These are phyloP conservation scores for Mollisia scopiformis DNA, from an alignment of 2,329 filamentous ascomycete species.

Conservation along the genomic window DNA sequence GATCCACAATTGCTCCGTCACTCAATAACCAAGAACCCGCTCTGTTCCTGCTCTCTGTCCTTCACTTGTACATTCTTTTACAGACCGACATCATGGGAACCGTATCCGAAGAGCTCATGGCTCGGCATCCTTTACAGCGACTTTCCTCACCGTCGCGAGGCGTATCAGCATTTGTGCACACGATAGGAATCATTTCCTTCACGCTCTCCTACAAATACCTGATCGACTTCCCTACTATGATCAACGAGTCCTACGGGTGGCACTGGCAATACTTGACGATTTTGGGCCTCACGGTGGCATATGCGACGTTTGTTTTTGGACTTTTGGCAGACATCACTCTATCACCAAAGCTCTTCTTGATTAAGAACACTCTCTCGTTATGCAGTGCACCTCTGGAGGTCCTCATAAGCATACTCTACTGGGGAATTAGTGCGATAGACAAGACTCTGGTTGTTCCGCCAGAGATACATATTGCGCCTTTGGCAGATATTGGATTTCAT, in stretches of 20 bases:
- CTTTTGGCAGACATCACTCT: slow-evolving; percentile 67
- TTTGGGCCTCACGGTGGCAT: slow-evolving; percentile 65
- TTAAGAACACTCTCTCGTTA: slow-evolving; percentile 70
- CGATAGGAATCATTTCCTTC: slow-evolving; percentile 55
- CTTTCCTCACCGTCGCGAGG: slow-evolving; percentile 66
- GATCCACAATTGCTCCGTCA: not conserved
- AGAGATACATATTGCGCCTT: slow-evolving; percentile 56
- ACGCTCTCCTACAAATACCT: slow-evolving; percentile 56
- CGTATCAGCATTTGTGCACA: slow-evolving; percentile 65
- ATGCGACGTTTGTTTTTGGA: slow-evolving; percentile 62
- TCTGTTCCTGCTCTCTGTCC: not conserved
- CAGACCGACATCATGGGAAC: slow-evolving; percentile 17
- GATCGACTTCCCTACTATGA: slow-evolving; percentile 50
- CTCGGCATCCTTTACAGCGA: slow-evolving; percentile 65
- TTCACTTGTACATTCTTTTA: not conserved
- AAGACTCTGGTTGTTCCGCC: slow-evolving; percentile 53
- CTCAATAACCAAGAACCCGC: not conserved
- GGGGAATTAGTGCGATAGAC: slow-evolving; percentile 65
- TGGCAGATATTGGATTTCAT: slow-evolving; percentile 67
- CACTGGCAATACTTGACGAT: slow-evolving; percentile 66
- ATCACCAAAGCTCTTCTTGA: slow-evolving; percentile 58
- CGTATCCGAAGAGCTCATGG: slow-evolving; percentile 38
- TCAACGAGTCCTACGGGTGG: slow-evolving; percentile 61
- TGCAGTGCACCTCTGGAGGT: slow-evolving; percentile 71
- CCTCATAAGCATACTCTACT: slow-evolving; percentile 73